Conservation (phyloP, 805 yeast species). For the Kodamaea lidongshanica region DNA sequence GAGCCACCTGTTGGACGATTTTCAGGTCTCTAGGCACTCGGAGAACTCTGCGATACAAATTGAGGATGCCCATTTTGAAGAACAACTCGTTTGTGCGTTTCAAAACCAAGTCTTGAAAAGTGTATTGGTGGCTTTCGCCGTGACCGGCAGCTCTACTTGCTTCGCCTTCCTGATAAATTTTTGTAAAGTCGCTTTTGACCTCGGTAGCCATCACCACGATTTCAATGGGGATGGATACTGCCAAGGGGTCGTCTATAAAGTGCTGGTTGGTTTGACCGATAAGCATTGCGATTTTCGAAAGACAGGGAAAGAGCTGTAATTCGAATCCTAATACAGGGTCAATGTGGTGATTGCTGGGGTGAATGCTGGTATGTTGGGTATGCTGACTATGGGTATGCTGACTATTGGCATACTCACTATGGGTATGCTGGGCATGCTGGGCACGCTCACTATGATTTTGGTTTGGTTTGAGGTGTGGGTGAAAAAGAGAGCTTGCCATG, state of each 20-base stretch:
- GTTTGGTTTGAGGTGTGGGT: too few relatives aligned
- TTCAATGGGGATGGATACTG: conserved; percentile 12
- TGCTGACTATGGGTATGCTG: too few relatives aligned
- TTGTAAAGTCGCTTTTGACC: conserved; percentile 18
- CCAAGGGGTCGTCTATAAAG: conserved; percentile 8
- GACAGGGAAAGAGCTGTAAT: conserved; percentile 50
- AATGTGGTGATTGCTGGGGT: too few relatives aligned
- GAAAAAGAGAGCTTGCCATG: too few relatives aligned
- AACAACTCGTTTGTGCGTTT: conserved; percentile 48
- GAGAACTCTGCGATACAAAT: conserved; percentile 52
- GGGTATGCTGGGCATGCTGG: too few relatives aligned
- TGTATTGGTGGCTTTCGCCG: too few relatives aligned
- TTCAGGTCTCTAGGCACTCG: conserved; percentile 39
- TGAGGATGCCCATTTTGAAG: conserved; percentile 48
- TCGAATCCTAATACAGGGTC: conserved; percentile 67
- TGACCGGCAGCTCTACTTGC: too few relatives aligned
- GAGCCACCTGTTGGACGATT: conserved; percentile 44
- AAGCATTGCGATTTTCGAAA: conserved; percentile 41
- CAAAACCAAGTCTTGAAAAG: conserved; percentile 29
- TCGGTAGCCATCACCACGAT: conserved; percentile 35
- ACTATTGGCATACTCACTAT: too few relatives aligned
- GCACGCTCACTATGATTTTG: too few relatives aligned
- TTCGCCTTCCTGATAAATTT: conserved; percentile 22
- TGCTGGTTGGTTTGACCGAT: conserved; percentile 24
- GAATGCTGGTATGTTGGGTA: too few relatives aligned